Evolutionary conservation across 768 basidiomycete genomes (phyloP).

Genomic region (Russula lepida): DNA sequence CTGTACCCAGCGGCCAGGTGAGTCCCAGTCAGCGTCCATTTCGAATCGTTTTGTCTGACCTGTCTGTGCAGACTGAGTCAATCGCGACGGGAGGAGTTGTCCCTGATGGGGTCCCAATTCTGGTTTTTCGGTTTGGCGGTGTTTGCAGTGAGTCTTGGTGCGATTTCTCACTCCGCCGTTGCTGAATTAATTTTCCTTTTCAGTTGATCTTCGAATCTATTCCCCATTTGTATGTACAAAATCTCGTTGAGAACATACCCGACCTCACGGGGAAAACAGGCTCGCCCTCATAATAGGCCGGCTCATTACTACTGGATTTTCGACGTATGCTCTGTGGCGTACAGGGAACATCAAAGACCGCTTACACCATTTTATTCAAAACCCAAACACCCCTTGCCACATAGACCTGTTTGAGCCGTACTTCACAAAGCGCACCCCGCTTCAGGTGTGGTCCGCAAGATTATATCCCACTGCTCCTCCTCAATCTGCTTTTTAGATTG

Average conservation of each 20-base stretch:
- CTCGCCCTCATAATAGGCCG: constrained; percentile 44
- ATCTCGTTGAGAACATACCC: not conserved
- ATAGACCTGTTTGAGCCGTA: constrained; percentile 40
- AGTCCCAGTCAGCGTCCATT: not conserved
- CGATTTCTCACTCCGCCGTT: not conserved
- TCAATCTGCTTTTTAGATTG: constrained; percentile 30
- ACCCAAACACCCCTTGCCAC: constrained; percentile 39
- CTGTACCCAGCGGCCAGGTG: constrained; percentile 12
- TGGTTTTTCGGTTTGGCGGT: constrained; percentile 21
- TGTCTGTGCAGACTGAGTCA: constrained; percentile 5
- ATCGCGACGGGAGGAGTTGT: constrained; percentile 12
- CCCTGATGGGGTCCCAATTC: constrained; percentile 18
- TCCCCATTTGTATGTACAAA: constrained; percentile 40
- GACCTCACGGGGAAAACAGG: constrained; percentile 24
- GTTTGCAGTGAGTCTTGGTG: constrained; percentile 14
- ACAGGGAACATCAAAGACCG: constrained; percentile 30
- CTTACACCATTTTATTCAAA: constrained; percentile 33
- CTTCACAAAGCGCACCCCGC: constrained; percentile 33
- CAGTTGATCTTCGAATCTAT: constrained; percentile 43
- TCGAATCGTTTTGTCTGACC: not conserved
- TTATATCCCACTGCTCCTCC: not conserved
- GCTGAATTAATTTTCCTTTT: not conserved
- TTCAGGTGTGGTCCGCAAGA: constrained; percentile 32
- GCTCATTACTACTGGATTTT: constrained; percentile 40
- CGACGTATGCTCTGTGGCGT: constrained; percentile 42